Evolutionary conservation across 495 filamentous ascomycete genomes (phyloP).

Genomic region (Amorphotheca resinae): DNA sequence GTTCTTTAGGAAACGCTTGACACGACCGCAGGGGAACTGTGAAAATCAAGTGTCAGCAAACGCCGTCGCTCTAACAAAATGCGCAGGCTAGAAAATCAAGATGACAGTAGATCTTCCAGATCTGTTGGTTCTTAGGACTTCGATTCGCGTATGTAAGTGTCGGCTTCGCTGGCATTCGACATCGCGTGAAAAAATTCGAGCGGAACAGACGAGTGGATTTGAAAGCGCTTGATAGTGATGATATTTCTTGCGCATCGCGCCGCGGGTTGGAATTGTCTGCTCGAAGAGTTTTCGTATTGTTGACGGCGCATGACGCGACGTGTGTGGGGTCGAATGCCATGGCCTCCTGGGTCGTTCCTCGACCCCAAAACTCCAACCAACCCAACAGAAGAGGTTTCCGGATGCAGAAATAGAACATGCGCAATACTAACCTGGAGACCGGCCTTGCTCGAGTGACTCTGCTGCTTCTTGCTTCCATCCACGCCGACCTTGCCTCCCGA

Average conservation of each 20-base stretch:
- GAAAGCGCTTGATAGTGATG: not conserved
- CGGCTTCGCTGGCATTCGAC: conserved; percentile 9
- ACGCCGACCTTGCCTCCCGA: conserved; percentile 78
- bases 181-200: conserved; percentile 12
- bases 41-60: conserved; percentile 26
- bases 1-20: conserved; percentile 98
- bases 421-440: conserved; percentile 82
- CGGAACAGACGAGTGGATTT: not conserved
- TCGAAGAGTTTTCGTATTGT: not conserved
- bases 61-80: not conserved
- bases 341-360: not conserved
- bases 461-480: conserved; percentile 74
- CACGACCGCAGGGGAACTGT: conserved; percentile 97
- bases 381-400: not conserved
- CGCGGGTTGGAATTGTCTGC: not conserved
- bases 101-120: not conserved
- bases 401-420: conserved; percentile 3
- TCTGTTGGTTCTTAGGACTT: not conserved
- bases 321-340: conserved; percentile 14
- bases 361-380: conserved; percentile 3
- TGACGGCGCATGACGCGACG: conserved; percentile 13
- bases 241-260: conserved; percentile 4
- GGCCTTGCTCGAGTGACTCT: conserved; percentile 96
- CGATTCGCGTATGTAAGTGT: not conserved
- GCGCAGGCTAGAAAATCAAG: not conserved